These are phyloP conservation scores for Coccomyxa sp. DNA, from an alignment of 139 green algal species.

Conservation along the genomic window DNA sequence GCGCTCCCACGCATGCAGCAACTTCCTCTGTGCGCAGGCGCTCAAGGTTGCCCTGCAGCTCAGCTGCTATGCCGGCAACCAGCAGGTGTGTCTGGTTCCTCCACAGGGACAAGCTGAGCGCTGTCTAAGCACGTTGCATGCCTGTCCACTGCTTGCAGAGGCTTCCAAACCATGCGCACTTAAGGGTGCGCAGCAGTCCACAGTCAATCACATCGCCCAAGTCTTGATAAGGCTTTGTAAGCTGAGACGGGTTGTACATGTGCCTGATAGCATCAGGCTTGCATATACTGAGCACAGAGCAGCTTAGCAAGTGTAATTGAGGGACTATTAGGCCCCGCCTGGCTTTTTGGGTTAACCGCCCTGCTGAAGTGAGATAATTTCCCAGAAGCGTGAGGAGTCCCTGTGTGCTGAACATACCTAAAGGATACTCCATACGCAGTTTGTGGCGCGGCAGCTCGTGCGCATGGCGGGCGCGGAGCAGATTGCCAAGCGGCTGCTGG, in stretches of 20 bases:
- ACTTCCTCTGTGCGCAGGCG: conserved; percentile 9
- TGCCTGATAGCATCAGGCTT: background rate
- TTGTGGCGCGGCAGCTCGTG: background rate
- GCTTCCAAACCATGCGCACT: too few species aligned
- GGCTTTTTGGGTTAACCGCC: background rate
- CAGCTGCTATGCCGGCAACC: background rate
- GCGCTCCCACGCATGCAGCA: background rate
- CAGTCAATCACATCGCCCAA: background rate
- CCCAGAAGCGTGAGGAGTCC: background rate
- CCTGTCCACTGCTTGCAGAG: background rate
- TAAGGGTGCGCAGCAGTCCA: too few species aligned
- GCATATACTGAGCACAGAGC: too few species aligned
- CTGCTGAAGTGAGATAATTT: background rate
- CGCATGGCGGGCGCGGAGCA: conserved; percentile 2
- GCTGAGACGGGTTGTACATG: background rate
- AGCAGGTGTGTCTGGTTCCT: conserved; percentile 2
- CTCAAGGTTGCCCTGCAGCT: conserved; percentile 24
- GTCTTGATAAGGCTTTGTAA: background rate
- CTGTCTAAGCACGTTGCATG: background rate
- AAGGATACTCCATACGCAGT: background rate
- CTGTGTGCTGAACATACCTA: background rate
- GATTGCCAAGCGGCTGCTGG: conserved; percentile 7
- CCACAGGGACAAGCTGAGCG: background rate
- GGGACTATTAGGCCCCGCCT: too few species aligned
- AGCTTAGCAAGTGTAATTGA: too few species aligned